These are phyloP conservation scores for Pleoardoris graminearum DNA, from an alignment of 2,329 filamentous ascomycete genomes.

Conservation along the genomic window DNA sequence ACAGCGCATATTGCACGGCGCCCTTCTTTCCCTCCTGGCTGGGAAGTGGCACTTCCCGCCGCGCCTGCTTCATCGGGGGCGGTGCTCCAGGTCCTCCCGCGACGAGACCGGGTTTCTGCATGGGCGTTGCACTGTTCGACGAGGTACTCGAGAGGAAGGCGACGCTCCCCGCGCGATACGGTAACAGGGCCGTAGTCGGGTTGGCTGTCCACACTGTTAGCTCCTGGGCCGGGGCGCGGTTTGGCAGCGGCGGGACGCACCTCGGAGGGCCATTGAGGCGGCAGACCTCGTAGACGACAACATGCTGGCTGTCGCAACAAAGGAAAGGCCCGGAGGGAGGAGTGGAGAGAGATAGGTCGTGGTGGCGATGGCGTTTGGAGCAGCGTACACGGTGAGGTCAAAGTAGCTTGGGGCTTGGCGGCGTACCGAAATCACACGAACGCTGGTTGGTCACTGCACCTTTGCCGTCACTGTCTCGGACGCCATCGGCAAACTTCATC, in stretches of 20 bases:
- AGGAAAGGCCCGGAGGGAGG: constrained; percentile 37
- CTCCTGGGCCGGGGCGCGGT: constrained; percentile 20
- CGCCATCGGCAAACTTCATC: constrained; percentile 20
- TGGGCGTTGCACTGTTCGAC: constrained; percentile 65
- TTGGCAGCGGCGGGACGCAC: constrained; percentile 44
- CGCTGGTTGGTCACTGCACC: constrained; percentile 37
- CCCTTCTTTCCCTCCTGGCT: constrained; percentile 82
- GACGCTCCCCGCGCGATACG: constrained; percentile 63
- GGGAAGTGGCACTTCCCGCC: constrained; percentile 71
- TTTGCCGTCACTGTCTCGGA: constrained; percentile 29
- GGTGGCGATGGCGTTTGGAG: constrained; percentile 37
- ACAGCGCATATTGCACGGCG: constrained; percentile 83
- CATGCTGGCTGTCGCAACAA: constrained; percentile 49
- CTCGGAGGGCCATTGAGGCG: constrained; percentile 59
- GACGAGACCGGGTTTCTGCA: constrained; percentile 54
- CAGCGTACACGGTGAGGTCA: constrained; percentile 44
- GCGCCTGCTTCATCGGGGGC: constrained; percentile 60
- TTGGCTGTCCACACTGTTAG: constrained; percentile 58
- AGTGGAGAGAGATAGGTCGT: constrained; percentile 41
- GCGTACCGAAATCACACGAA: constrained; percentile 26
- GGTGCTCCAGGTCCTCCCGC: constrained; percentile 58
- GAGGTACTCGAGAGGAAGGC: constrained; percentile 68
- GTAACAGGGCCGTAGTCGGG: constrained; percentile 65
- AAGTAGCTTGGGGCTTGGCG: constrained; percentile 22
- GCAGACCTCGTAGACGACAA: constrained; percentile 56